Percentiles rank a stretch among this genome's conserved stretches.
These are phyloP conservation scores for Blumeriella jaapii DNA, from an alignment of 2,329 filamentous ascomycete species.

Conservation along the genomic window DNA sequence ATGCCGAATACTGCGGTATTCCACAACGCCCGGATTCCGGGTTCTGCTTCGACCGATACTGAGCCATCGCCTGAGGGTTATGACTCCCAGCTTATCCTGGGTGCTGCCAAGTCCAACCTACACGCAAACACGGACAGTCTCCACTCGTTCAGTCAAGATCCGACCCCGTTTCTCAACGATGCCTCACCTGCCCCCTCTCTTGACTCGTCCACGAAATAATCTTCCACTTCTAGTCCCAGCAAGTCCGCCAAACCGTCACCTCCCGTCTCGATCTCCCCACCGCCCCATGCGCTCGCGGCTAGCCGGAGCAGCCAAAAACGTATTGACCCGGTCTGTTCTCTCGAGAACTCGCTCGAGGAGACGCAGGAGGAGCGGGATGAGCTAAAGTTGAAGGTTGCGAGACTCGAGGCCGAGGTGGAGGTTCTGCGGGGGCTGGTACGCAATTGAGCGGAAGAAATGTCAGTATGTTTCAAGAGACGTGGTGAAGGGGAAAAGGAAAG, in stretches of 20 bases:
- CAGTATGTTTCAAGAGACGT: too few relatives aligned
- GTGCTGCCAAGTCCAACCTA: not conserved
- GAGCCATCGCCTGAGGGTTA: not conserved
- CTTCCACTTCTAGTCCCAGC: not conserved
- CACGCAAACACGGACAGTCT: too few relatives aligned
- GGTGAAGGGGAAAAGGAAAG: too few relatives aligned
- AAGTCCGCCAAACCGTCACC: not conserved
- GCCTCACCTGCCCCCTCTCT: too few relatives aligned
- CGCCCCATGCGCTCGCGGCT: conserved; percentile 58
- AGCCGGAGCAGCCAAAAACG: conserved; percentile 61
- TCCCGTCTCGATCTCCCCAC: not conserved
- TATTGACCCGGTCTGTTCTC: conserved; percentile 50
- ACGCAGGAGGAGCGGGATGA: conserved; percentile 52
- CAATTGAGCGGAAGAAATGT: too few relatives aligned
- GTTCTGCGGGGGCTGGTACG: conserved; percentile 41
- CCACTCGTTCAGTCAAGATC: too few relatives aligned
- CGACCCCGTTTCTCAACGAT: too few relatives aligned
- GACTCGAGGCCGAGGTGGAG: conserved; percentile 53
- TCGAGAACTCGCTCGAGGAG: conserved; percentile 47
- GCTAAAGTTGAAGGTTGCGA: conserved; percentile 48
- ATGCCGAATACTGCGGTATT: conserved; percentile 3
- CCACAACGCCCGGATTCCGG: not conserved
- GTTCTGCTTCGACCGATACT: not conserved
- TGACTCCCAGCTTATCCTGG: not conserved
- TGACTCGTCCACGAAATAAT: conserved; percentile 1